phyloP scores from a whole-genome alignment of 2,329 filamentous ascomycete species.

The Penicillium frequentans region DNA sequence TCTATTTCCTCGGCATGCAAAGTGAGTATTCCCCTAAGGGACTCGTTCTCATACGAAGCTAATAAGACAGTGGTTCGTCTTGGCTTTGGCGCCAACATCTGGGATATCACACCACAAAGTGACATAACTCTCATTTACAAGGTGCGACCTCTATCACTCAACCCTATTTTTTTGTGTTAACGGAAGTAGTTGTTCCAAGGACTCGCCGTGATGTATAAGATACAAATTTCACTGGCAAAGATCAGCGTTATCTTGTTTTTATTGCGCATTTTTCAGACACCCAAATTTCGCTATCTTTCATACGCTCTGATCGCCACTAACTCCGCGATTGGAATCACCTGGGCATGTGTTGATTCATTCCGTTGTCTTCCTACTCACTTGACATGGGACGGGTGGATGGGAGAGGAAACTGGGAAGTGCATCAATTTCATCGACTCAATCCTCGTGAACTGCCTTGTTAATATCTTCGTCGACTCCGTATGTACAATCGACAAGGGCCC shows the following conservation, averaged over 20 bases:
- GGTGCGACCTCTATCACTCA: not conserved
- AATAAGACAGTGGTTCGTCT: not conserved
- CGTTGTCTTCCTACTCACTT: not conserved
- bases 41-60: not conserved
- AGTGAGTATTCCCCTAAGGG: not conserved
- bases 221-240: not conserved
- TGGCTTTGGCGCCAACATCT: not conserved
- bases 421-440: conserved; percentile 20
- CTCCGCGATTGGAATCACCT: not conserved
- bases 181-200: not conserved
- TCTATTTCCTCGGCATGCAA: not conserved
- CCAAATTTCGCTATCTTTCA: not conserved
- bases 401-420: conserved; percentile 16
- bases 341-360: not conserved
- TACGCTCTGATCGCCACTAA: not conserved
- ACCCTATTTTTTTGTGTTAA: not conserved
- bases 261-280: not conserved
- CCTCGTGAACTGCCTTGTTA: conserved; percentile 20
- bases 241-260: not conserved
- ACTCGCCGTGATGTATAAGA: not conserved
- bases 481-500: not conserved
- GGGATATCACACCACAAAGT: not conserved
- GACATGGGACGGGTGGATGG: not conserved
- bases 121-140: not conserved
- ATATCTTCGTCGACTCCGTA: conserved; percentile 19